A percentile compares a stretch with the other conserved stretches of the same genome.
Conservation (phyloP, 1,139 yeast genomes). For the Yamadazyma songkhlaensis region DNA sequence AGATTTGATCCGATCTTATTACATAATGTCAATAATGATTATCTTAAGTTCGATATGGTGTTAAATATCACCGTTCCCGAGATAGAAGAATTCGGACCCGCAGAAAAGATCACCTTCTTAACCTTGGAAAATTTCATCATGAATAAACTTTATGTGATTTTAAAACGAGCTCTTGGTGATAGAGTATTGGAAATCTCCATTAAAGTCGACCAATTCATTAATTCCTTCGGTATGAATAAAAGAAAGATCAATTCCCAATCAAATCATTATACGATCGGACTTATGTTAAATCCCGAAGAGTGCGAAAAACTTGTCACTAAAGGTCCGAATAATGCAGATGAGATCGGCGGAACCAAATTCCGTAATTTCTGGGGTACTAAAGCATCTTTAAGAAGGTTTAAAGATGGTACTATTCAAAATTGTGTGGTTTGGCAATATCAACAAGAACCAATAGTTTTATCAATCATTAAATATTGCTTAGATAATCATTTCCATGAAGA, state of each 20-base stretch:
- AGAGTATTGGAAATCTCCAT: constrained; percentile 52
- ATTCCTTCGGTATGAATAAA: constrained; percentile 49
- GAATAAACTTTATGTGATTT: constrained; percentile 57
- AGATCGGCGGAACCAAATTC: constrained; percentile 60
- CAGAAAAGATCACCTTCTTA: constrained; percentile 70
- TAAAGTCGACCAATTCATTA: constrained; percentile 22
- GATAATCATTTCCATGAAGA: constrained; percentile 59
- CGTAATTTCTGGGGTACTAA: constrained; percentile 86
- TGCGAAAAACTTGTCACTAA: constrained; percentile 78
- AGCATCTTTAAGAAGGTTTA: constrained; percentile 84
- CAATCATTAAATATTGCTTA: constrained; percentile 63
- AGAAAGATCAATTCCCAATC: constrained; percentile 49
- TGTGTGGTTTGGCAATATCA: constrained; percentile 81
- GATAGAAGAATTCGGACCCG: constrained; percentile 55
- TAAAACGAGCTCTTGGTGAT: constrained; percentile 65
- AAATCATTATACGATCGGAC: constrained; percentile 52
- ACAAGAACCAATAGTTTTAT: constrained; percentile 63
- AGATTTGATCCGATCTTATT: constrained; percentile 84
- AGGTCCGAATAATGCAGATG: constrained; percentile 73
- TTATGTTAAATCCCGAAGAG: constrained; percentile 69
- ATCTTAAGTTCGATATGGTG: constrained; percentile 64
- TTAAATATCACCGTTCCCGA: constrained; percentile 49
- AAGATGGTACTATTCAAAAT: constrained; percentile 85
- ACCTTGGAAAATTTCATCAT: constrained; percentile 66
- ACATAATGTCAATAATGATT: constrained; percentile 53